Evolutionary conservation across 768 basidiomycete genomes (phyloP), one percentile per base, ranked within the genome.

Genomic region (Pluteus cervinus): DNA sequence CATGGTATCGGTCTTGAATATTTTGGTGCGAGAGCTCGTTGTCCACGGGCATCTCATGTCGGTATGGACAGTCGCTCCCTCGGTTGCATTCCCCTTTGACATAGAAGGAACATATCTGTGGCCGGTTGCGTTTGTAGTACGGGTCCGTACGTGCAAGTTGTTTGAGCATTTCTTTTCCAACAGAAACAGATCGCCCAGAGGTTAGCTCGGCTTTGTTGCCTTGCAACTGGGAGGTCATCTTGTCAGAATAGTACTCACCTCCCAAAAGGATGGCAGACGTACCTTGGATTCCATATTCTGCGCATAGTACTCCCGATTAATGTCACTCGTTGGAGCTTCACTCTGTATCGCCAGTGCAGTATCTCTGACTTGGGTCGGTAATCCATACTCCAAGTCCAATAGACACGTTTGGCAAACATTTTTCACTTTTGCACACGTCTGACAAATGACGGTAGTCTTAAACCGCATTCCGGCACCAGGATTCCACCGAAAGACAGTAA

Each of bases 401-500:
- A 99, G 69, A 59, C 96, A 99, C 2, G 93, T 97, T 65, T 98
- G 96, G 68, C 96, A 99, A 37, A 96, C 83, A 53, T 92, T 92
- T 68, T 88, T 88, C 48, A 90, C 79, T 65, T 97, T 97, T 33
- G 93, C 87, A 51, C 94, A 97, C 3, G 93, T 94, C 60, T 94
- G 93, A 62, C 92, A 96, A 43, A 97, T 81, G 43, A 96, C 91
- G 8, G 96, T 99, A 42, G 90, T 86, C 71, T 98, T 98, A 78
- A 77, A 97, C 20, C 94, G 81, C 57, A 81, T 84, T 28, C 92
- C 94, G 3, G 81, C 66, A 30, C 96, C 96, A 2, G 96, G 93
- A 54, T 97, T 94, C 96, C 96, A 99, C 26, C 91, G 85, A 65
- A 99, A 99, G 49, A 97, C 86, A 33, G 89, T 94, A 64, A 93